phyloP scores from a whole-genome alignment of 306 rosid genomes.

The Alnus rubra region DNA sequence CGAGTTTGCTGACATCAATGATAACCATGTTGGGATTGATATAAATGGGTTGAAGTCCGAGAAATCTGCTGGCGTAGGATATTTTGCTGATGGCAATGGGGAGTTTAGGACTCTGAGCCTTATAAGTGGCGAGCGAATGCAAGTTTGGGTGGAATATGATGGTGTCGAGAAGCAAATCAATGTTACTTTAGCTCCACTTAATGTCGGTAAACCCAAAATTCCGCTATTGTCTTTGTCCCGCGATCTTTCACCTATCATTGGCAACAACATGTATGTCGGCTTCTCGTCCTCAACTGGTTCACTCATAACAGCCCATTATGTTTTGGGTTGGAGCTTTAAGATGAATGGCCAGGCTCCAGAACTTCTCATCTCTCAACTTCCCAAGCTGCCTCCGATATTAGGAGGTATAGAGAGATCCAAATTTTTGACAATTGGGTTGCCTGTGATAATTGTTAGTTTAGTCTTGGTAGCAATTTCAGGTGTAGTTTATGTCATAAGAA shows the following conservation, averaged over 20 bases:
- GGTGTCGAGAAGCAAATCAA: constrained; percentile 31
- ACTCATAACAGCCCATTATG: constrained; percentile 41
- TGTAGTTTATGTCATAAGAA: constrained; percentile 22
- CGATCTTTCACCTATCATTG: constrained; percentile 53
- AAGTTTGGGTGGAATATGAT: constrained; percentile 73
- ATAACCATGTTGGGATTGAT: constrained; percentile 72
- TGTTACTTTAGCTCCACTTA: constrained; percentile 56
- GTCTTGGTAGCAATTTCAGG: constrained; percentile 12
- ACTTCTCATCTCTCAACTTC: constrained; percentile 45
- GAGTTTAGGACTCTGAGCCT: constrained; percentile 40
- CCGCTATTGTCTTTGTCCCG: constrained; percentile 43
- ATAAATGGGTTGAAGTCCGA: constrained; percentile 46
- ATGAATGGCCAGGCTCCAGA: constrained; percentile 46
- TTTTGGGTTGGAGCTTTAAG: constrained; percentile 72
- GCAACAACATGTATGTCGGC: constrained; percentile 50
- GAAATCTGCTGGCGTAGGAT: constrained; percentile 40
- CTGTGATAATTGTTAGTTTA: constrained; percentile 1
- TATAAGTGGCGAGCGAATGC: constrained; percentile 49
- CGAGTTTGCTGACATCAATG: constrained; percentile 56
- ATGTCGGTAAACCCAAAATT: constrained; percentile 34
- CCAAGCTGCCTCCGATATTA: constrained; percentile 33
- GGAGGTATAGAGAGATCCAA: constrained; percentile 12
- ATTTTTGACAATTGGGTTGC: constrained; percentile 29
- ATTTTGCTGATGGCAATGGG: neutral
- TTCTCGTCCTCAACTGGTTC: constrained; percentile 68